Percentiles rank a stretch among this genome's conserved stretches.
Conservation (phyloP, 768 basidiomycete genomes). For the Hortiboletus campestris region DNA sequence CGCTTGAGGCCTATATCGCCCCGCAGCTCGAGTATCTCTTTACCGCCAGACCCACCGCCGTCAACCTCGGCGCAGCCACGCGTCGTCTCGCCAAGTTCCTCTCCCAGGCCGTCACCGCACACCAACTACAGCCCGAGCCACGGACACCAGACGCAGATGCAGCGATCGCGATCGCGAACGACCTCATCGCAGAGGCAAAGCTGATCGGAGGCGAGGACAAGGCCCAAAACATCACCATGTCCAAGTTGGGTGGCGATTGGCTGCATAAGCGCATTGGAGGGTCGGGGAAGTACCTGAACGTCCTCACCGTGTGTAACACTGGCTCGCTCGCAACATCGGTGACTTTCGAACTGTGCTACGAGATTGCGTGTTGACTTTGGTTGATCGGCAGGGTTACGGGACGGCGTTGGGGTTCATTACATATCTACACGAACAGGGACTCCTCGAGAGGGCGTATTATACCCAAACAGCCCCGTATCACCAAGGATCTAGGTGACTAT, state of each 20-base stretch:
- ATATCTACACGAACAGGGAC: conserved; percentile 74
- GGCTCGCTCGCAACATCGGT: conserved; percentile 94
- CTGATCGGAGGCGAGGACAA: conserved; percentile 85
- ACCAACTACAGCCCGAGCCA: conserved; percentile 18
- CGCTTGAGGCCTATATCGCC: conserved; percentile 54
- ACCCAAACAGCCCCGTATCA: conserved; percentile 95
- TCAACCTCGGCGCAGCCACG: conserved; percentile 88
- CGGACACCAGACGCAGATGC: conserved; percentile 30
- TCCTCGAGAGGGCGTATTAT: conserved; percentile 81
- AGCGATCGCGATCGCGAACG: conserved; percentile 47
- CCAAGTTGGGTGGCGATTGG: conserved; percentile 85
- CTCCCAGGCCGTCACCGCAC: conserved; percentile 11
- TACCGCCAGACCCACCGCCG: conserved; percentile 92
- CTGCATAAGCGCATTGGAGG: conserved; percentile 44
- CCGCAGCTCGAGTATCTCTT: conserved; percentile 69
- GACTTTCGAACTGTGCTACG: conserved; percentile 1
- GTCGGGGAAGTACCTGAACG: conserved; percentile 56
- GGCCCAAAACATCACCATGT: conserved; percentile 82
- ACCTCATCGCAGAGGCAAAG: conserved; percentile 68
- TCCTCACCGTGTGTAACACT: conserved; percentile 97
- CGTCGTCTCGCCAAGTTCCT: conserved; percentile 61
- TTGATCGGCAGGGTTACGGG: conserved; percentile 78
- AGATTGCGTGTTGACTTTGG: neutral
- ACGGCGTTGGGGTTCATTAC: conserved; percentile 95
- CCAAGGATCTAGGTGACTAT: conserved; percentile 74